A percentile compares a stretch with the other conserved stretches of the same genome.
Conservation (phyloP, 345 rosid species). For the Trapa incisa region DNA sequence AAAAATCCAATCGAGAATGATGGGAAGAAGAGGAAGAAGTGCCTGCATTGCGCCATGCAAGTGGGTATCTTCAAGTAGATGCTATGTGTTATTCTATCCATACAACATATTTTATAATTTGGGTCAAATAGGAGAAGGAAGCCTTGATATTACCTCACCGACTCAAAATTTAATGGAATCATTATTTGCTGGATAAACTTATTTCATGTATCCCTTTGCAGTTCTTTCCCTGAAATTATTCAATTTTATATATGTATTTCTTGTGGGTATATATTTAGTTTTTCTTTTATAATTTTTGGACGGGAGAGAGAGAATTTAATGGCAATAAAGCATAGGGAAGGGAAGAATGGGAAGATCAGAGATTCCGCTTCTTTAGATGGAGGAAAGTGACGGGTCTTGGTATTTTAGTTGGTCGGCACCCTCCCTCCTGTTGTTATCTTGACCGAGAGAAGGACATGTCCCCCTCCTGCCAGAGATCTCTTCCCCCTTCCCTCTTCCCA, state of each 20-base stretch:
- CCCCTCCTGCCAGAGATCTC: background rate
- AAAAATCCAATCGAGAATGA: background rate
- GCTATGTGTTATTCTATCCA: background rate
- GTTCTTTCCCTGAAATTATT: too few species aligned
- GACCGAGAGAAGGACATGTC: background rate
- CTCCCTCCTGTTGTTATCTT: constrained; percentile 2
- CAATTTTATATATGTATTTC: too few species aligned
- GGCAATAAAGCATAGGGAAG: background rate
- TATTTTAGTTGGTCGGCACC: background rate
- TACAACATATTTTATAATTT: too few species aligned
- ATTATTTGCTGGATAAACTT: too few species aligned
- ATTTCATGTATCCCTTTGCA: too few species aligned
- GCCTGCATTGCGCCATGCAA: constrained; percentile 8
- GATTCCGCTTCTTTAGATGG: constrained; percentile 3
- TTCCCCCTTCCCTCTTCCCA: background rate
- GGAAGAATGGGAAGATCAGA: constrained; percentile 9
- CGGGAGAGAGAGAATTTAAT: background rate
- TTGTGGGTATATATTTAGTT: too few species aligned
- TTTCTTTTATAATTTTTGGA: background rate
- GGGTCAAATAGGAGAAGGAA: too few species aligned
- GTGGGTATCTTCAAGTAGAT: background rate
- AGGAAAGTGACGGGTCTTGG: constrained; percentile 5
- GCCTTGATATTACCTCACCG: too few species aligned
- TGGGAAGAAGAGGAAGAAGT: constrained; percentile 1
- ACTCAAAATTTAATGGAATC: too few species aligned